Evolutionary conservation across 2,329 filamentous ascomycete species (phyloP).

Genomic region (Penicillium nordicum): DNA sequence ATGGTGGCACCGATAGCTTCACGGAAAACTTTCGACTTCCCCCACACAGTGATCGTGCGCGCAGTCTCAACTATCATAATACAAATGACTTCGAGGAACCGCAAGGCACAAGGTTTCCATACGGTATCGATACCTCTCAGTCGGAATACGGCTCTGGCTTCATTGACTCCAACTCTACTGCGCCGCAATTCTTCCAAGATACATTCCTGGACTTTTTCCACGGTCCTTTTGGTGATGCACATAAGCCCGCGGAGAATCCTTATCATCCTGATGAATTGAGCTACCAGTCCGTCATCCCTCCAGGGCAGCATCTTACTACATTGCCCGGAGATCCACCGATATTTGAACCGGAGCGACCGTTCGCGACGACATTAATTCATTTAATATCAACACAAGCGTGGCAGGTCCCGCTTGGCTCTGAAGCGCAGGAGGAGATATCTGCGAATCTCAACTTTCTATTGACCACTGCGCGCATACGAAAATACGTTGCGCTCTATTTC

Average conservation of each 20-base stretch:
- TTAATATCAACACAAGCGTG: slow-evolving; percentile 40
- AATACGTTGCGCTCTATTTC: slow-evolving; percentile 44
- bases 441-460: slow-evolving; percentile 40
- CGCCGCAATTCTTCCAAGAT: slow-evolving; percentile 34
- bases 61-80: slow-evolving; percentile 38
- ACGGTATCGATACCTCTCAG: slow-evolving; percentile 11
- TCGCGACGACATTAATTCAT: slow-evolving; percentile 40
- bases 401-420: slow-evolving; percentile 37
- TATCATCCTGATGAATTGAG: slow-evolving; percentile 18
- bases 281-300: slow-evolving; percentile 17
- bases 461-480: slow-evolving; percentile 41
- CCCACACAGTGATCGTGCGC: slow-evolving; percentile 37
- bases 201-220: slow-evolving; percentile 40
- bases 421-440: slow-evolving; percentile 40
- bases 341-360: slow-evolving; percentile 38
- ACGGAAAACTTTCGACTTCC: slow-evolving; percentile 46
- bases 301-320: slow-evolving; percentile 19
- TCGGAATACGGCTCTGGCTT: slow-evolving; percentile 20
- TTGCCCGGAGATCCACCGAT: slow-evolving; percentile 22
- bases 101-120: slow-evolving; percentile 17
- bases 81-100: slow-evolving; percentile 26
- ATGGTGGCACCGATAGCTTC: slow-evolving; percentile 46
- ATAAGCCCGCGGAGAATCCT: slow-evolving; percentile 24
- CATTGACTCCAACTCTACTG: slow-evolving; percentile 24
- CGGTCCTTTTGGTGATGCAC: slow-evolving; percentile 32